Conservation (phyloP, 306 rosid genomes). For the Prinsepia uniflora region DNA sequence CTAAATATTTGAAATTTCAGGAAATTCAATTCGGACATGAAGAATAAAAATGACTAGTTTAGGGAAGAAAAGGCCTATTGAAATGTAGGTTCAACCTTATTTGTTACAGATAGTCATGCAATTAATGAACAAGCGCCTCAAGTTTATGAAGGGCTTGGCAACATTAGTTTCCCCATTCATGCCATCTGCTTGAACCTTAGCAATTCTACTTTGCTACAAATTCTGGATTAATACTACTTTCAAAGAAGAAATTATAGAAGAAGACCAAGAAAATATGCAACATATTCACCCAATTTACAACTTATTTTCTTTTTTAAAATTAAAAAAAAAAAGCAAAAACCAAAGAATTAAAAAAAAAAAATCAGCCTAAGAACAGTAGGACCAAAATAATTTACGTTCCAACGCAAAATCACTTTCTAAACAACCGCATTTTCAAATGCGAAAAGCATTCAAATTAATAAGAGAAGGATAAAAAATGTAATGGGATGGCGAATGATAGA, state of each 20-base stretch:
- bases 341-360: neutral
- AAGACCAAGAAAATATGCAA: neutral
- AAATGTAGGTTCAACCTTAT: too few species aligned
- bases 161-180: neutral
- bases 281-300: neutral
- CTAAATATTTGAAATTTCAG: neutral
- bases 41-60: neutral
- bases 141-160: neutral
- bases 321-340: neutral
- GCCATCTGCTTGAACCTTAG: neutral
- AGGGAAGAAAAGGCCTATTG: neutral
- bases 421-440: neutral
- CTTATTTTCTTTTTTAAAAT: too few species aligned
- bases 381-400: neutral
- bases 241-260: neutral
- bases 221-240: neutral
- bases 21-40: neutral
- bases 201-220: neutral
- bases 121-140: neutral
- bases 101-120: neutral
- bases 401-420: neutral
- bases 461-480: neutral
- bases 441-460: neutral
- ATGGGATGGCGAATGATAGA: slow-evolving; percentile 10
- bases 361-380: neutral